Conservation (phyloP, 208 protist genomes). For the Acanthamoeba royreba region DNA sequence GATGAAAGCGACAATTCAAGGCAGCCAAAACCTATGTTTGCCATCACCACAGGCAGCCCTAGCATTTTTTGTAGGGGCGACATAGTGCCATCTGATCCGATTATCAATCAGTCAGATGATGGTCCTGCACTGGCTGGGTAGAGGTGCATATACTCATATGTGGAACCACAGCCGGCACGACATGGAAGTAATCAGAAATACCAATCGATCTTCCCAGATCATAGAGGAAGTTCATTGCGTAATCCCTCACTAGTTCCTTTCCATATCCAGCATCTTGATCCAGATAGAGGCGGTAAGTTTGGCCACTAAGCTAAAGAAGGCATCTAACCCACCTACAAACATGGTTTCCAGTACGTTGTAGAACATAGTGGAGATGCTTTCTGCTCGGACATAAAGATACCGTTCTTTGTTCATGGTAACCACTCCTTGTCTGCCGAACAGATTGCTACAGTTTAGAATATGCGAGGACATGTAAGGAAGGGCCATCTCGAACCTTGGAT, state of each 20-base stretch:
- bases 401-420: not conserved
- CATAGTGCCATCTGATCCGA: not conserved
- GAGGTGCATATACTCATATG: not conserved
- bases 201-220: not conserved
- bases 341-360: not conserved
- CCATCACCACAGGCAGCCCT: not conserved
- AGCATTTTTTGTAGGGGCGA: not conserved
- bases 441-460: not conserved
- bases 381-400: not conserved
- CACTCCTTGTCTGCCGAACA: not conserved
- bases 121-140: not conserved
- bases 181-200: not conserved
- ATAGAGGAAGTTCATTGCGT: not conserved
- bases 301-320: too few relatives aligned
- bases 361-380: not conserved
- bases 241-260: not conserved
- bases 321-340: not conserved
- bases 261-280: not conserved
- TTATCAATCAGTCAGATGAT: not conserved
- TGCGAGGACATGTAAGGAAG: not conserved
- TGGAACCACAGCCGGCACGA: not conserved
- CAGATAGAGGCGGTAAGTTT: not conserved
- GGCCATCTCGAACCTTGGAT: not conserved
- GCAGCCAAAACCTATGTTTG: not conserved
- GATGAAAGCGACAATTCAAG: not conserved